phyloP scores from a whole-genome alignment of 2,329 filamentous ascomycete species.

The Trichophaea hybrida region DNA sequence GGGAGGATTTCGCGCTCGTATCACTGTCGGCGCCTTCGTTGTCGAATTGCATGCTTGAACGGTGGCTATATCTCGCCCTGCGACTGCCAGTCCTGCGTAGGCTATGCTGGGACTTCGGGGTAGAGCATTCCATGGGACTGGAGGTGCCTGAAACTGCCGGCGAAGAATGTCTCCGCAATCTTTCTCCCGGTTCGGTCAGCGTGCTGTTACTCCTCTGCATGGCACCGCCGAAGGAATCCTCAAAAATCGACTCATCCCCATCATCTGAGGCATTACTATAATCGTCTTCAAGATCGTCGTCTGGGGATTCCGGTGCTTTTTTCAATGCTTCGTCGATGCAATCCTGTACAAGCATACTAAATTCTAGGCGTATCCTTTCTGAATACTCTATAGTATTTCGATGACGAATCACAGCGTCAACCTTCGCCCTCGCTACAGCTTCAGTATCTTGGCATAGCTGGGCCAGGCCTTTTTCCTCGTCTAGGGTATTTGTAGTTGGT shows the following conservation, averaged over 20 bases:
- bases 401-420: constrained; percentile 84
- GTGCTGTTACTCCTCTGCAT: constrained; percentile 30
- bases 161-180: constrained; percentile 26
- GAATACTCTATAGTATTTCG: constrained; percentile 89
- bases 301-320: constrained; percentile 55
- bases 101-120: constrained; percentile 67
- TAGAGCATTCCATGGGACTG: constrained; percentile 81
- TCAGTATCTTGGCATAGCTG: constrained; percentile 83
- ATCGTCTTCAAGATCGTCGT: constrained; percentile 34
- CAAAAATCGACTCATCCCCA: constrained; percentile 42
- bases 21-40: constrained; percentile 83
- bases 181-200: constrained; percentile 10
- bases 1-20: constrained; percentile 64
- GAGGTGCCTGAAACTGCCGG: constrained; percentile 33
- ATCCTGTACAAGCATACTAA: constrained; percentile 81
- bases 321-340: constrained; percentile 85
- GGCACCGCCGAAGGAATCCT: constrained; percentile 44
- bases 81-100: constrained; percentile 33
- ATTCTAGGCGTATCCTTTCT: constrained; percentile 87
- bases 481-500: constrained; percentile 74
- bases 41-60: constrained; percentile 52
- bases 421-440: constrained; percentile 67
- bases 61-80: constrained; percentile 23
- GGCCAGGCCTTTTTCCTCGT: constrained; percentile 83
- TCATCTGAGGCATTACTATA: constrained; percentile 37